Percentiles rank a stretch among this genome's conserved stretches.
phyloP scores from a whole-genome alignment of 768 basidiomycete genomes.

The Tricholoma matsutake region DNA sequence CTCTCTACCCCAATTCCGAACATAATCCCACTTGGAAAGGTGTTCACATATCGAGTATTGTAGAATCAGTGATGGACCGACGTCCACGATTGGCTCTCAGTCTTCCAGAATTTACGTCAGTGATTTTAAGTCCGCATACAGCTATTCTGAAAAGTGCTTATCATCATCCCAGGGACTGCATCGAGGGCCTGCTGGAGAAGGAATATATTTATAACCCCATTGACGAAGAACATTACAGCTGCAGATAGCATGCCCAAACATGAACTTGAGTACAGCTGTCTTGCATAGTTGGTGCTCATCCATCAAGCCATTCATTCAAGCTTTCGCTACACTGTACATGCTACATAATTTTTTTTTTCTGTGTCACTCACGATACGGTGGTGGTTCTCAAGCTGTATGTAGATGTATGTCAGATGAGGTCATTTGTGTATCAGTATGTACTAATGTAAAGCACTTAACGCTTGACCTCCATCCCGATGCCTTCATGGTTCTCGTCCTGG shows the following conservation, averaged over 20 bases:
- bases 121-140: not conserved
- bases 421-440: too few relatives aligned
- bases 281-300: too few relatives aligned
- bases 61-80: slow-evolving; percentile 1
- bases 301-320: too few relatives aligned
- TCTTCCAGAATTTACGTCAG: slow-evolving; percentile 9
- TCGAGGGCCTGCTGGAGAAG: slow-evolving; percentile 21
- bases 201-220: slow-evolving; percentile 24
- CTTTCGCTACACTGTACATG: too few relatives aligned
- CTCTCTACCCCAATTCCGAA: slow-evolving; percentile 2
- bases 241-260: slow-evolving; percentile 1
- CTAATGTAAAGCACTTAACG: too few relatives aligned
- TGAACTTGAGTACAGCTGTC: not conserved
- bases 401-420: too few relatives aligned
- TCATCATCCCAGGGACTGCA: slow-evolving; percentile 13
- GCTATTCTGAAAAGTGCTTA: not conserved
- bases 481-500: slow-evolving; percentile 57
- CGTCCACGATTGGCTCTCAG: not conserved
- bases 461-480: slow-evolving; percentile 27
- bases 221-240: slow-evolving; percentile 24
- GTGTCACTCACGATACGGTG: too few relatives aligned
- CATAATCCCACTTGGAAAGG: slow-evolving; percentile 10
- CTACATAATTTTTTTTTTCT: too few relatives aligned
- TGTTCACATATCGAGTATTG: slow-evolving; percentile 12
- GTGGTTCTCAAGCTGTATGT: too few relatives aligned